phyloP scores from a whole-genome alignment of 2,329 filamentous ascomycete genomes.

The Aureobasidium pullulans region DNA sequence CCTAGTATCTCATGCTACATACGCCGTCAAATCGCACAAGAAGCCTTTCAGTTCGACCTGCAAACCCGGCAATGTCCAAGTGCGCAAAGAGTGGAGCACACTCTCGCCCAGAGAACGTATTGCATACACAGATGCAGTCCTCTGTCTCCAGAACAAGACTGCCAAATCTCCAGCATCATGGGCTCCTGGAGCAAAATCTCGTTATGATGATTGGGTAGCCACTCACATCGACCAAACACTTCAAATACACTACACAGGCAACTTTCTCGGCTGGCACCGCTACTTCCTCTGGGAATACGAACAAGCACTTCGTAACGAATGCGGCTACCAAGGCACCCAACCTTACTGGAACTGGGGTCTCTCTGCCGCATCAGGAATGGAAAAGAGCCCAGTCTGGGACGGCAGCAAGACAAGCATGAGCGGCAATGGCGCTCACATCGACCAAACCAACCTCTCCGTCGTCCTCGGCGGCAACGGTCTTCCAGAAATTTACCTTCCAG shows the following conservation, averaged over 20 bases:
- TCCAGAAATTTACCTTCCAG: conserved; percentile 29
- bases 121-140: conserved; percentile 21
- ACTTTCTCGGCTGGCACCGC: conserved; percentile 33
- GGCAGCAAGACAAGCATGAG: conserved; percentile 38
- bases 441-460: conserved; percentile 11
- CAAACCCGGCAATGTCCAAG: not conserved
- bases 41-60: not conserved
- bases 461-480: conserved; percentile 1
- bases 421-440: conserved; percentile 14
- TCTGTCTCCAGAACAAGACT: conserved; percentile 19
- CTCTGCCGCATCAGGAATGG: conserved; percentile 30
- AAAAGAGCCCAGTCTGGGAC: conserved; percentile 45
- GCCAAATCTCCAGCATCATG: conserved; percentile 21
- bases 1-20: not conserved
- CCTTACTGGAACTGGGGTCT: conserved; percentile 48
- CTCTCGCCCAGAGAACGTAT: conserved; percentile 18
- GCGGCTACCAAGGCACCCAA: conserved; percentile 32
- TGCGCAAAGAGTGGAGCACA: conserved; percentile 20
- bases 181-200: conserved; percentile 14
- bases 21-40: not conserved
- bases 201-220: conserved; percentile 18
- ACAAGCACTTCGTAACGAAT: conserved; percentile 31
- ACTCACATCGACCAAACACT: conserved; percentile 16
- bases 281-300: conserved; percentile 35
- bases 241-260: conserved; percentile 17